phyloP scores from a whole-genome alignment of 2,329 filamentous ascomycete genomes.

The Diaporthe sp. region DNA sequence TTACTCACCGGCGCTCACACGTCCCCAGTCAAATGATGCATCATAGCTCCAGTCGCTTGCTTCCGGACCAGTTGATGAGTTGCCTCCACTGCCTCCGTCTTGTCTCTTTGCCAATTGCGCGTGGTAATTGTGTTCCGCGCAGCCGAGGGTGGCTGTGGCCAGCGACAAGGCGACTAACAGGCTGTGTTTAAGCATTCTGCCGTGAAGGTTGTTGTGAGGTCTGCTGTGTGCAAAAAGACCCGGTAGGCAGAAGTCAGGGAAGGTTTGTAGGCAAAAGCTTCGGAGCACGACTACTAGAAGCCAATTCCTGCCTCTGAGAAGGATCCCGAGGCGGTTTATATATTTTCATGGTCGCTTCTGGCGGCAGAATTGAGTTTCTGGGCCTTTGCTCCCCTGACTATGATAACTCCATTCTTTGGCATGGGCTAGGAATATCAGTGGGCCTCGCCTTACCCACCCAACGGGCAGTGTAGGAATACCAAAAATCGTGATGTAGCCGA shows the following conservation, averaged over 20 bases:
- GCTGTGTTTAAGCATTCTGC: constrained; percentile 6
- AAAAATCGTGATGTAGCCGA: constrained; percentile 10
- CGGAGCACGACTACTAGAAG: rapidly evolving
- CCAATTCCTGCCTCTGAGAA: background rate
- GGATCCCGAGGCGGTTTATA: constrained; percentile 8
- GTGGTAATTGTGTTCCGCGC: constrained; percentile 16
- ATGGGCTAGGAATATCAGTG: background rate
- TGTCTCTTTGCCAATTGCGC: constrained; percentile 17
- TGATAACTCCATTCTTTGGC: background rate
- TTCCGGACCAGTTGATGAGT: constrained; percentile 5
- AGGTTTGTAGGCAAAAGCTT: constrained; percentile 24
- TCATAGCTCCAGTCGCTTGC: constrained; percentile 50
- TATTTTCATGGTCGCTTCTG: background rate
- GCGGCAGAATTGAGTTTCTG: constrained; percentile 1
- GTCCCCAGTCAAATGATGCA: constrained; percentile 57
- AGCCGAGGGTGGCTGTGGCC: constrained; percentile 19
- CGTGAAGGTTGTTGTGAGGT: background rate
- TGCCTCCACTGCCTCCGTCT: constrained; percentile 11
- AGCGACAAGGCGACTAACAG: constrained; percentile 16
- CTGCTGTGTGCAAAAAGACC: background rate
- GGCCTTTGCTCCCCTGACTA: background rate
- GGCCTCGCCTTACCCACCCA: constrained; percentile 1
- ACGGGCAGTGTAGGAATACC: background rate
- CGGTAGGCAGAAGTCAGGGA: constrained; percentile 15
- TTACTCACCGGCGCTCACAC: constrained; percentile 48